Evolutionary conservation across 2,329 filamentous ascomycete species (phyloP).

Genomic region (Phaeosphaeriaceae sp.): DNA sequence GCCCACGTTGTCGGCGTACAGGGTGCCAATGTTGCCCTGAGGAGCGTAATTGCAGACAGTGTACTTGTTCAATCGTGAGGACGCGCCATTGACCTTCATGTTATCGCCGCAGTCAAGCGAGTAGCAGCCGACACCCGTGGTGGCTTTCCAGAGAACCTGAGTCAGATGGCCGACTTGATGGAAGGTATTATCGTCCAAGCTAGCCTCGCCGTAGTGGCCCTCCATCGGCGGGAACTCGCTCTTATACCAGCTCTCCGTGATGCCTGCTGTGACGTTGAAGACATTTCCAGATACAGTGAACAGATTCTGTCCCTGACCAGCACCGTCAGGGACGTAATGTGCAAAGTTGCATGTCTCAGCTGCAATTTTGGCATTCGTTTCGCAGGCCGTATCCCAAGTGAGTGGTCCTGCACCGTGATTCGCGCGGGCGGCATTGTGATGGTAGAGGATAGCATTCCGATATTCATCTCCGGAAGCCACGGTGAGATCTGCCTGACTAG

Average conservation of each 20-base stretch:
- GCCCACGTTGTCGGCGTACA: conserved; percentile 62
- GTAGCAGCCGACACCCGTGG: conserved; percentile 46
- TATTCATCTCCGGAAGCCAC: conserved; percentile 30
- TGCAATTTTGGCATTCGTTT: conserved; percentile 67
- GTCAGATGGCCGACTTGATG: conserved; percentile 46
- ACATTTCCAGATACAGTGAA: conserved; percentile 68
- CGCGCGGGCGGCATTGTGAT: conserved; percentile 86
- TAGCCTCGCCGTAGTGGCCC: conserved; percentile 64
- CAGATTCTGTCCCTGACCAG: conserved; percentile 89
- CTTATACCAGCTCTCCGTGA: conserved; percentile 90
- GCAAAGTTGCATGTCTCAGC: conserved; percentile 76
- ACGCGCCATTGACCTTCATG: conserved; percentile 29
- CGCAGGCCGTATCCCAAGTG: conserved; percentile 70
- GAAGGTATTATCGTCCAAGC: conserved; percentile 57
- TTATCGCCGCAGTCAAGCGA: conserved; percentile 37
- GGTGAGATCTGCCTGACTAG: conserved; percentile 32
- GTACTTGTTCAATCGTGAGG: conserved; percentile 42
- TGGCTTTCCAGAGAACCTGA: conserved; percentile 48
- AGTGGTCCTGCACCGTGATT: conserved; percentile 77
- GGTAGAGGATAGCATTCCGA: conserved; percentile 57
- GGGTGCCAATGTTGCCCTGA: conserved; percentile 65
- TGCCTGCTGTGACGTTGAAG: conserved; percentile 68
- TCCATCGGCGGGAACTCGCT: conserved; percentile 69
- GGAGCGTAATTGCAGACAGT: conserved; percentile 89
- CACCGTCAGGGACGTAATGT: conserved; percentile 56